Evolutionary conservation across 371 early-diverging fungal genomes (phyloP).

Genomic region (Circinella umbellata): DNA sequence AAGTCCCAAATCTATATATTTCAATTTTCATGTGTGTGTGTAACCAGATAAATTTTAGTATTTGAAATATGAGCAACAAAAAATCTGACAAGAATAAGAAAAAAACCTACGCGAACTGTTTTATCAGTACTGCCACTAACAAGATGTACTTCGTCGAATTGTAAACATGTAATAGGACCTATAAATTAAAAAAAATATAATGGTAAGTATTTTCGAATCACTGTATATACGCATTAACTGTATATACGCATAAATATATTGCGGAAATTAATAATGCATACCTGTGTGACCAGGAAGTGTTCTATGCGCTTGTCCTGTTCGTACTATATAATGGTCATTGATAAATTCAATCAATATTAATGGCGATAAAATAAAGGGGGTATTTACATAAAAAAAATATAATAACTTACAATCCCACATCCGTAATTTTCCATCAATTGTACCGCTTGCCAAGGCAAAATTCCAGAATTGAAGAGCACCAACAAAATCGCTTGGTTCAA

Average conservation of each 20-base stretch:
- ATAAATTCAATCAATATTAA: neutral
- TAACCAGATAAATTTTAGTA: no score
- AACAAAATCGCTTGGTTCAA: conserved; percentile 59
- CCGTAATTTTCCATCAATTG: conserved; percentile 83
- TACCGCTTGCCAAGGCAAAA: conserved; percentile 84
- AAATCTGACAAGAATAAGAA: neutral
- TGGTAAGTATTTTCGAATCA: neutral
- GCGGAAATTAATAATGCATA: conserved; percentile 5
- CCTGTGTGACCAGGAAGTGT: conserved; percentile 73
- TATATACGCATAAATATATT: no score
- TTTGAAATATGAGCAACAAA: no score
- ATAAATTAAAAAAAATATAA: neutral
- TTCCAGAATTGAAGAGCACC: conserved; percentile 83
- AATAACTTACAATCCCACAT: conserved; percentile 84
- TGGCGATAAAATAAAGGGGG: neutral
- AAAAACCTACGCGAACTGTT: conserved; percentile 63
- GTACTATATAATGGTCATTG: conserved; percentile 45
- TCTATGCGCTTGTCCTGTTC: conserved; percentile 82
- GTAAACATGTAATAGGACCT: conserved; percentile 71
- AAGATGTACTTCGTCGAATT: conserved; percentile 80
- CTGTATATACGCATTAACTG: no score
- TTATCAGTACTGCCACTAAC: conserved; percentile 83
- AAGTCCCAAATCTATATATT: conserved; percentile 80
- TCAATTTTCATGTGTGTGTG: no score
- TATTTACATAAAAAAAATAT: neutral